Conservation (phyloP, 225 moss, liverwort and hornwort species). For the Neckera pumila region DNA sequence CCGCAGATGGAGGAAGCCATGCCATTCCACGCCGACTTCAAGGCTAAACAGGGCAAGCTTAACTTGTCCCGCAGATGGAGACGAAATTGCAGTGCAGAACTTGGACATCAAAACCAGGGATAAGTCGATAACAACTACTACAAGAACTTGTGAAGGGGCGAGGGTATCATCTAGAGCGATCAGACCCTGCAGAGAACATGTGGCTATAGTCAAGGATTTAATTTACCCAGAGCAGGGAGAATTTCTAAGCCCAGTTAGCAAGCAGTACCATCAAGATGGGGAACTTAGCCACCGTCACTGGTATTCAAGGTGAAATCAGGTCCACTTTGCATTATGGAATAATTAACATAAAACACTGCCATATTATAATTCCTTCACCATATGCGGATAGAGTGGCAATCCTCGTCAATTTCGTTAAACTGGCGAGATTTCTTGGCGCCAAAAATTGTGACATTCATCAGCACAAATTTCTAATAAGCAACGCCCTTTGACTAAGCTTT, state of each 20-base stretch:
- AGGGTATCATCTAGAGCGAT: slow-evolving; percentile 21
- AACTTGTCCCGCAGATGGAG: not conserved
- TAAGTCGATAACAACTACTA: not conserved
- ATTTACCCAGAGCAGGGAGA: not conserved
- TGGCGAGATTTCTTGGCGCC: not conserved
- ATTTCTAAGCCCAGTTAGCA: slow-evolving; percentile 28
- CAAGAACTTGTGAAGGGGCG: slow-evolving; percentile 12
- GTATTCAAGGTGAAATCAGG: slow-evolving; percentile 20
- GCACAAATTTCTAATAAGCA: not conserved
- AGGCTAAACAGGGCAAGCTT: not conserved
- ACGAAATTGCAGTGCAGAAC: not conserved
- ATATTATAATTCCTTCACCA: not conserved
- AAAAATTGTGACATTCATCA: not conserved
- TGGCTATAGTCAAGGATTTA: not conserved
- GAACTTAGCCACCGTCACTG: slow-evolving; percentile 3
- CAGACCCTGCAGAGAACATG: slow-evolving; percentile 15
- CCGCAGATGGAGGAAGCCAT: not conserved
- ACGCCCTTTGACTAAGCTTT: too few species aligned
- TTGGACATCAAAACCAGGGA: slow-evolving; percentile 17
- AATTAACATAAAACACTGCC: not conserved
- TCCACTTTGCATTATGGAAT: not conserved
- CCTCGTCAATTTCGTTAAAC: not conserved
- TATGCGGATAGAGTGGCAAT: too few species aligned
- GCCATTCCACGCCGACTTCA: not conserved
- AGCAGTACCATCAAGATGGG: slow-evolving; percentile 29